phyloP scores from a whole-genome alignment of 169 alveolate genomes.

The Cryptosporidium ubiquitum region DNA sequence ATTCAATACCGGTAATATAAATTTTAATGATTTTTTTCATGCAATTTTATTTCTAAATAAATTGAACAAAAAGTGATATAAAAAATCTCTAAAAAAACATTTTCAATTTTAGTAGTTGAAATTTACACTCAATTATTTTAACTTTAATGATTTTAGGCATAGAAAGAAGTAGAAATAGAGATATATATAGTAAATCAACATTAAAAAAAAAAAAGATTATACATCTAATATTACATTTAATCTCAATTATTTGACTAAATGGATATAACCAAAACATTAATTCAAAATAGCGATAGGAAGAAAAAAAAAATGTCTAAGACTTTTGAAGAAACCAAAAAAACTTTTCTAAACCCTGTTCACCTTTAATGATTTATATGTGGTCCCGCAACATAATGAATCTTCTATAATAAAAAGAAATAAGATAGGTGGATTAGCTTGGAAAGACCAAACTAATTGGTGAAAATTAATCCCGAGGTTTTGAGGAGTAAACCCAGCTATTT shows the following conservation, averaged over 20 bases:
- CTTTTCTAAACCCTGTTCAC: not conserved
- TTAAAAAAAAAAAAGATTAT: not conserved
- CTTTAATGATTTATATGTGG: not conserved
- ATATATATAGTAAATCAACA: not conserved
- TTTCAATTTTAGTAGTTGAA: not conserved
- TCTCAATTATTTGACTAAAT: not conserved
- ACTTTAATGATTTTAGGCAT: not conserved
- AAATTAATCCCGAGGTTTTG: not conserved
- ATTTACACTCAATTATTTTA: too few species aligned
- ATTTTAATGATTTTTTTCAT: not conserved
- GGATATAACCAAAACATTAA: not conserved
- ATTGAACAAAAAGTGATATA: not conserved
- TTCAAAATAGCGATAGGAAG: not conserved
- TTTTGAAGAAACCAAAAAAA: not conserved
- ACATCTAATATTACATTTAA: not conserved
- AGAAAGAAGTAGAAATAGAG: not conserved
- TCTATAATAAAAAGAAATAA: not conserved
- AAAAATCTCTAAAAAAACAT: not conserved
- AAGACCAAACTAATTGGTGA: not conserved
- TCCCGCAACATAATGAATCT: not conserved
- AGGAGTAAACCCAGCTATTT: not conserved
- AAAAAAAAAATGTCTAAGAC: not conserved
- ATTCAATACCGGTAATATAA: not conserved
- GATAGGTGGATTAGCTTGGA: not conserved
- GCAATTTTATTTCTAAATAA: not conserved